These are phyloP conservation scores for Botrytis fragariae DNA, from an alignment of 2,329 filamentous ascomycete species.

Conservation along the genomic window DNA sequence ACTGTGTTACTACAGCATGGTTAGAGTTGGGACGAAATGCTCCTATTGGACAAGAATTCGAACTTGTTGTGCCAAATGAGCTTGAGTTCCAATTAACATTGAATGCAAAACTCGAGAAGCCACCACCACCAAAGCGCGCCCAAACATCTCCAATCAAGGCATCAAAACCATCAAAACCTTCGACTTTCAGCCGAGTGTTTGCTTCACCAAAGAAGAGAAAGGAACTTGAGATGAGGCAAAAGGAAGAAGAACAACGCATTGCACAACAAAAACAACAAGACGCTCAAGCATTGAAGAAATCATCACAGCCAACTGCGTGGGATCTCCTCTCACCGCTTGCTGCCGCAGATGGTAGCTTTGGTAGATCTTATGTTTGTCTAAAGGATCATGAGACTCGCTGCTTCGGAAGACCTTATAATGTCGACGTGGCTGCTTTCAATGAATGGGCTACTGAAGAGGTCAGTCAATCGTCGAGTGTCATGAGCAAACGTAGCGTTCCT, in stretches of 20 bases:
- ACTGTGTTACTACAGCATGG: conserved; percentile 96
- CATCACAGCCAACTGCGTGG: conserved; percentile 70
- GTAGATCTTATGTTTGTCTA: conserved; percentile 86
- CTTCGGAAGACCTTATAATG: conserved; percentile 82
- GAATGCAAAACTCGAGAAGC: conserved; percentile 89
- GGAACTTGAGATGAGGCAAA: conserved; percentile 81
- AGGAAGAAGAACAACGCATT: conserved; percentile 76
- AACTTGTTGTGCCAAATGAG: conserved; percentile 93
- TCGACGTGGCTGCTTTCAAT: conserved; percentile 94
- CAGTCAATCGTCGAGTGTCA: conserved; percentile 76
- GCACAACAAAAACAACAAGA: conserved; percentile 61
- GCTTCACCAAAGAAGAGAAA: conserved; percentile 95
- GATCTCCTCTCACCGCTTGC: conserved; percentile 84
- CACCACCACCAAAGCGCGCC: conserved; percentile 54
- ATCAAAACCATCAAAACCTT: conserved; percentile 69
- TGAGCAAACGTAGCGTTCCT: conserved; percentile 78
- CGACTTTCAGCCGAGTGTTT: conserved; percentile 87
- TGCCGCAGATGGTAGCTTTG: conserved; percentile 90
- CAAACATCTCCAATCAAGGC: conserved; percentile 61
- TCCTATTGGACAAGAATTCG: conserved; percentile 96
- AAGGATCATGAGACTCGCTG: conserved; percentile 88
- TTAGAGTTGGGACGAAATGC: conserved; percentile 88
- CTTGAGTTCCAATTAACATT: conserved; percentile 98
- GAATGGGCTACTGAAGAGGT: conserved; percentile 94
- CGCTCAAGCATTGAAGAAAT: conserved; percentile 60